phyloP scores from a whole-genome alignment of 768 basidiomycete species.

The Astraeus odoratus region DNA sequence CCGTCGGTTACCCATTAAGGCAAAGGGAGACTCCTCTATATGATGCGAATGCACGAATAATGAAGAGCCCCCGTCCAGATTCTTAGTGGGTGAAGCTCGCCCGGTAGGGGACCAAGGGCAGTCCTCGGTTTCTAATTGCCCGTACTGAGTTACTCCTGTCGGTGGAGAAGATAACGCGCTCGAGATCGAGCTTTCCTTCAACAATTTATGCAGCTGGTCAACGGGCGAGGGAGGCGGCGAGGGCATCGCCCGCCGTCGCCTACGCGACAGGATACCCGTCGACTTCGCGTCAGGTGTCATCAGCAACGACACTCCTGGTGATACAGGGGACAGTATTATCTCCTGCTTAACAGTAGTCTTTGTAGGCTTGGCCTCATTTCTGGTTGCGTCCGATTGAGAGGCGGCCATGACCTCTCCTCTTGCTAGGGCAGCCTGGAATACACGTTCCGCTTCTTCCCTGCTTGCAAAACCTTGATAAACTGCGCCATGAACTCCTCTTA shows the following conservation, averaged over 20 bases:
- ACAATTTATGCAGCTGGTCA: slow-evolving; percentile 5
- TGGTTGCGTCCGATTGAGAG: slow-evolving; percentile 4
- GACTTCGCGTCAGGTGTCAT: slow-evolving; percentile 7
- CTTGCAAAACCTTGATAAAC: slow-evolving; percentile 37
- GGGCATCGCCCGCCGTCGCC: slow-evolving; percentile 1
- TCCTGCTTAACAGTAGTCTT: not conserved
- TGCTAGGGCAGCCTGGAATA: slow-evolving; percentile 23
- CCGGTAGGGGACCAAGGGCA: slow-evolving; percentile 4
- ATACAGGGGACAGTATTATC: slow-evolving; percentile 12
- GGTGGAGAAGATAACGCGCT: slow-evolving; percentile 18
- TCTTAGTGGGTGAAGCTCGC: slow-evolving; percentile 12
- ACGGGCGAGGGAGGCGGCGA: slow-evolving; percentile 1
- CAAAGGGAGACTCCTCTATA: not conserved
- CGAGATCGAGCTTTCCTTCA: slow-evolving; percentile 7
- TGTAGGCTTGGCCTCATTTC: not conserved
- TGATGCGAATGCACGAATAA: slow-evolving; percentile 9
- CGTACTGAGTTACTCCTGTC: slow-evolving; percentile 19
- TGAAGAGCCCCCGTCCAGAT: slow-evolving; percentile 14
- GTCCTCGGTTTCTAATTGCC: slow-evolving; percentile 11
- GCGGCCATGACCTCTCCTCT: slow-evolving; percentile 22
- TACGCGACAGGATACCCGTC: not conserved
- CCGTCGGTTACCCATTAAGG: not conserved
- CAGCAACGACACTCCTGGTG: slow-evolving; percentile 12
- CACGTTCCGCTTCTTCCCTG: slow-evolving; percentile 33
- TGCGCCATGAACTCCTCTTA: slow-evolving; percentile 36